Evolutionary conservation across 805 yeast genomes (phyloP), one percentile per base, ranked within the genome.

Genomic region (Barnettozyma sucrosica): DNA sequence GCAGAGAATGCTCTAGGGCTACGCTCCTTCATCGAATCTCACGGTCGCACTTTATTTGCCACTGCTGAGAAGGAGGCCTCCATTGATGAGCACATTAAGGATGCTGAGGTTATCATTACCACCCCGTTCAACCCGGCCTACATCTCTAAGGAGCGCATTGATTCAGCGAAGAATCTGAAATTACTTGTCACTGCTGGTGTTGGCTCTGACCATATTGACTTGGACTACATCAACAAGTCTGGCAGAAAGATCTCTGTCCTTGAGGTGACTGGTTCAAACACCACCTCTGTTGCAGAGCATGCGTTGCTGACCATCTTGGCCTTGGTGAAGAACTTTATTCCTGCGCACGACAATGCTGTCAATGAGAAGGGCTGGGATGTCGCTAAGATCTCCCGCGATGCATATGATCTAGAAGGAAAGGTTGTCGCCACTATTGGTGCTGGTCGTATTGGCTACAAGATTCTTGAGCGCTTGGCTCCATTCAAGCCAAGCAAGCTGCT

Each of bases 111-210:
- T 44, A 76, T 85, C 59, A 85, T 86, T 66, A 80, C 90, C 36
- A 85, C 92, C 11, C 93, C 95, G 4, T 85, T 86, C 76, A 87
- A 77, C 66, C 93, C 95, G 5, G 92, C 82, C 33, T 85, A 85
- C 66, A 72, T 85, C 63, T 77, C 83, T 47, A 71, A 73, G 50
- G 83, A 80, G 56, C 75, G 92, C 58, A 74, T 85, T 53, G 79
- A 70, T 43, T 75, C 77, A 60, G 90, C 92, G 30, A 80, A 81
- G 63, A 83, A 82, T 45, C 74, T 85, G 66, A 84, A 83, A 70
- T 61, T 83, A 44, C 70, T 81, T 51, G 73, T 84, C 56, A 85
- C 90, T 43, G 95, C 95, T 9, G 95, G 93, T 57, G 89, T 85
- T 50, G 95, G 95, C 11, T 81, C 89, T 19, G 93, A 85, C 63